phyloP scores from a whole-genome alignment of 768 basidiomycete genomes.

The Mycena galericulata region DNA sequence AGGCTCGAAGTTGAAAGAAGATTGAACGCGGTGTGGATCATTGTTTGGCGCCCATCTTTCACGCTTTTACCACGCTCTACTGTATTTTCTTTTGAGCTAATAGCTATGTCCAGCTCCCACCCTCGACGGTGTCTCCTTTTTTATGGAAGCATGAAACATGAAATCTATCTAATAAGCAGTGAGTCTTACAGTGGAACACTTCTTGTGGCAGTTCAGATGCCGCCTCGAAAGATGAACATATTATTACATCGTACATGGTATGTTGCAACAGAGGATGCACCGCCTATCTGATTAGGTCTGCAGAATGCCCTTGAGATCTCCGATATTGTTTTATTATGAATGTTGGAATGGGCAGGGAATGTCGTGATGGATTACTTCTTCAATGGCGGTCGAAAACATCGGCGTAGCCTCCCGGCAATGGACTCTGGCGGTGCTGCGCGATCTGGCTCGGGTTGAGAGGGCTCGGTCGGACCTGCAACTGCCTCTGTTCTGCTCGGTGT shows the following conservation, averaged over 20 bases:
- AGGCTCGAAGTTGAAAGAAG: background rate
- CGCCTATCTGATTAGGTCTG: conserved; percentile 12
- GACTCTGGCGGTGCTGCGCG: background rate
- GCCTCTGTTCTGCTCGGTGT: background rate
- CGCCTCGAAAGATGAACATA: conserved; percentile 17
- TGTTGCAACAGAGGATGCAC: conserved; percentile 5
- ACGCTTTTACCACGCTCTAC: no score
- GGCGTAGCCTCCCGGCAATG: no score
- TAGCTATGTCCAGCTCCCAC: no score
- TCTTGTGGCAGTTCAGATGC: conserved; percentile 18
- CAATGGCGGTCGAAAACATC: background rate
- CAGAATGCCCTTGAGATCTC: background rate
- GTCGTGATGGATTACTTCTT: background rate
- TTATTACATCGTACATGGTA: conserved; percentile 26
- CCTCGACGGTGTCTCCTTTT: no score
- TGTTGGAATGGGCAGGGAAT: background rate
- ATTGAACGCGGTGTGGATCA: background rate
- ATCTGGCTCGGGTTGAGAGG: background rate
- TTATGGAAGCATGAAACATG: background rate
- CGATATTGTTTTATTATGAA: background rate
- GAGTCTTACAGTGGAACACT: no score
- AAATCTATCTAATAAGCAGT: no score
- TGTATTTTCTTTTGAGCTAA: background rate
- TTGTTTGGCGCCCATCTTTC: background rate
- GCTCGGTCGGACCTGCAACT: background rate